Evolutionary conservation across 768 basidiomycete genomes (phyloP).

Genomic region (Pseudohyphozyma bogoriensis): DNA sequence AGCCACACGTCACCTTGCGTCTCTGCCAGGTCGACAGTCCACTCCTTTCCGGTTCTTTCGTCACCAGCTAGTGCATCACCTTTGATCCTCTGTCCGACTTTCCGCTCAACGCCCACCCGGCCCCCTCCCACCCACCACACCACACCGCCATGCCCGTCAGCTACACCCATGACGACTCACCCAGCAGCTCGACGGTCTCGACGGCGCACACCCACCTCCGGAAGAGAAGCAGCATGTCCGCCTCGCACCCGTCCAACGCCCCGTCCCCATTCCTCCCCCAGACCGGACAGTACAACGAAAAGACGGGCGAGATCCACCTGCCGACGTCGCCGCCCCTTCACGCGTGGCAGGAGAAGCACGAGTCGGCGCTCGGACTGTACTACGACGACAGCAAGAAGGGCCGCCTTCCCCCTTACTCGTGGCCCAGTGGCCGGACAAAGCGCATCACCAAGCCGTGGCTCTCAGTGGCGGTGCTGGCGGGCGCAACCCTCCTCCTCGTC

Average conservation of each 20-base stretch:
- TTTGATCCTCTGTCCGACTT: no score
- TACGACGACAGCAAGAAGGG: constrained; percentile 1
- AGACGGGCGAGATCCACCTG: constrained; percentile 17
- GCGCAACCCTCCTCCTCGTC: not conserved
- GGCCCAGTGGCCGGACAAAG: not conserved
- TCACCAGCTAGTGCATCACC: no score
- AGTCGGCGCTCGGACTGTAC: constrained; percentile 12
- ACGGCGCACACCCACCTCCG: no score
- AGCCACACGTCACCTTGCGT: no score
- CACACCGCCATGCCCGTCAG: no score
- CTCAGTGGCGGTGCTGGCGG: not conserved
- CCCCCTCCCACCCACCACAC: no score
- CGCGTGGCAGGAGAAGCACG: constrained; percentile 19
- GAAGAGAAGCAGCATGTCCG: no score
- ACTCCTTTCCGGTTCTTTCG: no score
- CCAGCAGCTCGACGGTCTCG: no score
- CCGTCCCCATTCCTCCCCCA: constrained; percentile 7
- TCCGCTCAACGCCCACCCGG: no score
- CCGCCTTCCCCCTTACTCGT: not conserved
- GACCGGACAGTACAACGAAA: constrained; percentile 9
- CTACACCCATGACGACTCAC: no score
- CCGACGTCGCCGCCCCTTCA: constrained; percentile 19
- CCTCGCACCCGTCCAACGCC: not conserved
- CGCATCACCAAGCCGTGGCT: not conserved
- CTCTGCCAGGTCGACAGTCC: no score